Conservation (phyloP, 306 rosid species). For the Erythrophleum fordii region DNA sequence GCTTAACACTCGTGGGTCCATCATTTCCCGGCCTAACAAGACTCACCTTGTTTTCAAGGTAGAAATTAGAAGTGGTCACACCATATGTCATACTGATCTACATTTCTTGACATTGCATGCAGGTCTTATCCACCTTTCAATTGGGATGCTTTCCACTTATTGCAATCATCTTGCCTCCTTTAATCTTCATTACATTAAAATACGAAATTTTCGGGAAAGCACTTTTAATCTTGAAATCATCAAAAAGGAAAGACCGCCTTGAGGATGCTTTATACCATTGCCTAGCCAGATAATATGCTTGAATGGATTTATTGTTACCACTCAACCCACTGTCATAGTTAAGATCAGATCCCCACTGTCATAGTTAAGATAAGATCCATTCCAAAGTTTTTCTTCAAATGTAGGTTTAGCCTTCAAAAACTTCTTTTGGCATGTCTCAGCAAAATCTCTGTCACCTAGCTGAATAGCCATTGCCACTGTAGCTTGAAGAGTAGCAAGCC, state of each 20-base stretch:
- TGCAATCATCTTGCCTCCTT: conserved; percentile 94
- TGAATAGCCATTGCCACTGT: conserved; percentile 93
- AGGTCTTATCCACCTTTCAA: conserved; percentile 90
- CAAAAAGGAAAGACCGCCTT: conserved; percentile 80
- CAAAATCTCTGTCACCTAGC: no score
- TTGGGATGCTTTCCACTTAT: conserved; percentile 93
- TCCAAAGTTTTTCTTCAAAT: no score
- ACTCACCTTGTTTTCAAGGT: no score
- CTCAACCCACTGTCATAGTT: no score
- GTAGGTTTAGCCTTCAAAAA: no score
- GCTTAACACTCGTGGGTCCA: no score
- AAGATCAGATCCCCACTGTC: no score
- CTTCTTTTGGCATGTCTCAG: no score
- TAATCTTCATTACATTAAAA: conserved; percentile 89
- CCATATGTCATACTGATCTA: conserved; percentile 94
- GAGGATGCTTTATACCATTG: conserved; percentile 97
- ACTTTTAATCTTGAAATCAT: conserved; percentile 72
- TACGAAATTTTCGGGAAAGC: conserved; percentile 76
- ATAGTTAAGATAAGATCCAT: conserved; percentile 93
- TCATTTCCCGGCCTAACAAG: no score
- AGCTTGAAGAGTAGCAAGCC: conserved; percentile 97
- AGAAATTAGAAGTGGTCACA: no score
- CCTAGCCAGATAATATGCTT: conserved; percentile 92
- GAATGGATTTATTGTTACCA: conserved; percentile 80
- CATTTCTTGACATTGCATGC: conserved; percentile 97